Evolutionary conservation across 2,329 filamentous ascomycete genomes (phyloP).

Genomic region (Aspergillus novofumigatus): DNA sequence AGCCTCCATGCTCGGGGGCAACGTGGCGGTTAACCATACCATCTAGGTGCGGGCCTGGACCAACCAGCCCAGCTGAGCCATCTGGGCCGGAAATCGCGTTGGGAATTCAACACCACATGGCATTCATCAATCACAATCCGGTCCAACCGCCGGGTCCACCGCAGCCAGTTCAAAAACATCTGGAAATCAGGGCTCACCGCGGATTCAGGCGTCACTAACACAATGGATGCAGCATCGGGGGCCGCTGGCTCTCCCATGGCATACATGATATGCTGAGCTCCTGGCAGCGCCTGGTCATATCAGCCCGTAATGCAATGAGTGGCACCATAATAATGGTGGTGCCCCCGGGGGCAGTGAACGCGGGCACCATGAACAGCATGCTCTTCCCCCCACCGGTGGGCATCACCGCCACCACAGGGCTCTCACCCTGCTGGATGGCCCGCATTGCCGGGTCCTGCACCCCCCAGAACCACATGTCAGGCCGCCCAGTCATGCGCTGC

Average conservation of each 20-base stretch:
- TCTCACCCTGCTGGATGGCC: constrained; percentile 3
- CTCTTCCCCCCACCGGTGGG: background rate
- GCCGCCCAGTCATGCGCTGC: background rate
- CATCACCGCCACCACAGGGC: background rate
- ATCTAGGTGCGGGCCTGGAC: background rate
- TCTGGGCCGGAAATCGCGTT: constrained; percentile 1
- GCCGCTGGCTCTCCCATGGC: constrained; percentile 5
- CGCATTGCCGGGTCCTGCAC: background rate
- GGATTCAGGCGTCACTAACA: constrained; percentile 8
- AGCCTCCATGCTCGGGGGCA: constrained; percentile 4
- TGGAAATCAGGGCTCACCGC: background rate
- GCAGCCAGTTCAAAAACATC: constrained; percentile 1
- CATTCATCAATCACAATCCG: constrained; percentile 8
- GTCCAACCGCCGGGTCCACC: background rate
- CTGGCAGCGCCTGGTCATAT: background rate
- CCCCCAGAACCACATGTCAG: background rate
- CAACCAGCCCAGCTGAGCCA: background rate
- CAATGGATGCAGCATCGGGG: constrained; percentile 2
- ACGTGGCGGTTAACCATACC: constrained; percentile 10
- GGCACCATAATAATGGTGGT: background rate
- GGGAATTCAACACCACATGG: constrained; percentile 5
- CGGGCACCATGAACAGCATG: constrained; percentile 7
- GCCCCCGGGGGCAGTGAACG: background rate
- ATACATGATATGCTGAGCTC: background rate
- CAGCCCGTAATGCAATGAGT: background rate